Base-by-base conservation (phyloP, 2,329 filamentous ascomycete species). In the Paraphoma chrysanthemicola region DNA sequence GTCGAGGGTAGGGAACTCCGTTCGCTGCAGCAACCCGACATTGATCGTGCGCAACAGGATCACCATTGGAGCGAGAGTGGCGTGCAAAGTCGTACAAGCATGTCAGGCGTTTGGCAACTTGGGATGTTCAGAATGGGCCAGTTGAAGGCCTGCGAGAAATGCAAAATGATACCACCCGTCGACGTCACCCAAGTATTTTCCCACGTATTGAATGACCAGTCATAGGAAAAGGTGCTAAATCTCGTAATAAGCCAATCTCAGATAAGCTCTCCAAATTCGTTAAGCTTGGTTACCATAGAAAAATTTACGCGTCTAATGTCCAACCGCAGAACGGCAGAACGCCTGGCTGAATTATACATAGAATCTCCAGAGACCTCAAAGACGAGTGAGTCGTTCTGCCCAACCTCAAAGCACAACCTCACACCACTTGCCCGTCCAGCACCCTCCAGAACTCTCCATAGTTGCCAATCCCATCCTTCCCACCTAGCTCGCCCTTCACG, bases 361-460 rank as follows among this genome's bases (percentile, higher is more conserved):
- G 23, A 2, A 23, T 23, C 23, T 23, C 23, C 23, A 23, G 2
- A 23, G 23, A 23, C 23, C 23, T 23, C 23, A 23, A 23, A 23
- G 23, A 23, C 23, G 5, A 23, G 23, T 5, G 23, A 23, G 23
- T 23, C 23, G 23, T 10, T 36, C 29, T 17, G 6, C 6, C 6
- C 6, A 45, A 18, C n/a, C 12, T 12, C 30, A 16, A 28, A 29
- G 17, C 4, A 18, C 33, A 6, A 41, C 39, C 39, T 60, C 16
- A 64, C 8, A 72, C 69, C 29, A 69, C 46, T 45, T 66, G 31
- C 0, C 68, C 70, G 54, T 75, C 51, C 46, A 76, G 39, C 6
- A 56, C 66, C 23, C 66, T 56, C 45, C 66, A 69, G 41, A 88
- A 86, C 2, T 82, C 62, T 17, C 80, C 79, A 66, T 80, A 83